Percentiles rank a stretch among this genome's conserved stretches.
phyloP scores from a whole-genome alignment of 176 grass and related monocot genomes.

The Carex parvula region DNA sequence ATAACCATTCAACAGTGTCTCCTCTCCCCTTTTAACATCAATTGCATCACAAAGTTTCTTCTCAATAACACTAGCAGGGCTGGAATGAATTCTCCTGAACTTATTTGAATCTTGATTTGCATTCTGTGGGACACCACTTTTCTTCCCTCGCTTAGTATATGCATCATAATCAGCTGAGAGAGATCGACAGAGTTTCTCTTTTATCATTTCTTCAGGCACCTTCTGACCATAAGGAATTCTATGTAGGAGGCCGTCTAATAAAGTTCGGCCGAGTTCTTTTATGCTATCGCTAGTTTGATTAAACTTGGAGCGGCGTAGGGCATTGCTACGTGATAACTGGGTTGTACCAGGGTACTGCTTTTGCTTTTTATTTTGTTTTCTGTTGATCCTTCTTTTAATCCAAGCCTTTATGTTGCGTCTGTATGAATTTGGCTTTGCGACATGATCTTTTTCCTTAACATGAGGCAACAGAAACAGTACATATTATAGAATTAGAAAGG shows the following conservation, averaged over 20 bases:
- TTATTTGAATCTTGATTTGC: constrained; percentile 1
- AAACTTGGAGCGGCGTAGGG: neutral
- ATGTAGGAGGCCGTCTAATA: constrained; percentile 22
- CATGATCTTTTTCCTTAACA: constrained; percentile 14
- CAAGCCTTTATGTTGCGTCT: constrained; percentile 22
- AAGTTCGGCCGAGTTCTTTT: constrained; percentile 24
- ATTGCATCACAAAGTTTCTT: constrained; percentile 4
- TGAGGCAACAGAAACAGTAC: neutral
- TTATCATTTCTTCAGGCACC: constrained; percentile 28
- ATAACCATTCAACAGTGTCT: neutral
- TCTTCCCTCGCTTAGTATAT: constrained; percentile 18
- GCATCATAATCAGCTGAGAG: constrained; percentile 24
- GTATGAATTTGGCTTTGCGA: neutral
- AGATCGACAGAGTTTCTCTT: constrained; percentile 23
- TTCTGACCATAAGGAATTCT: constrained; percentile 29
- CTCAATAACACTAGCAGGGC: constrained; percentile 15
- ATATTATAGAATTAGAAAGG: neutral
- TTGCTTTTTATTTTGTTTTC: constrained; percentile 13
- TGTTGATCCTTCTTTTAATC: constrained; percentile 29
- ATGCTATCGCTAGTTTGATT: constrained; percentile 4
- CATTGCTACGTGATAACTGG: neutral
- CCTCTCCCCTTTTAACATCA: neutral
- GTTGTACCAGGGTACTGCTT: neutral
- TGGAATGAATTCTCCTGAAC: constrained; percentile 14
- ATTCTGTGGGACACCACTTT: neutral